phyloP scores from a whole-genome alignment of 2,329 filamentous ascomycete species.

The Beauveria sp. region DNA sequence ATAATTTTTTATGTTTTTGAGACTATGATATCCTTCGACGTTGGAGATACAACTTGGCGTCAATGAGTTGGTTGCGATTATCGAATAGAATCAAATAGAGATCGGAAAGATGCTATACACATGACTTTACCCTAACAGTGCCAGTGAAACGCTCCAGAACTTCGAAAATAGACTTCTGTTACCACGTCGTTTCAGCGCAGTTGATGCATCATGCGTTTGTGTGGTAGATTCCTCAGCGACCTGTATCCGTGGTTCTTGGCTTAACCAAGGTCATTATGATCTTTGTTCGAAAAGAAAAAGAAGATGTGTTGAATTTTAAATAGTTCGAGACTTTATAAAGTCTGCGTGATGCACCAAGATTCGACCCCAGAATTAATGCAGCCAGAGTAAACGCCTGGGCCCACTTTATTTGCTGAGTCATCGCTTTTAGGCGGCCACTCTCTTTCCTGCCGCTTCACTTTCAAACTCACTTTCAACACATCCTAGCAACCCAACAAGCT shows the following conservation, averaged over 20 bases:
- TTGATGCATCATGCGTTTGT: background rate
- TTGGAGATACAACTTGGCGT: background rate
- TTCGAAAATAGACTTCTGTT: background rate
- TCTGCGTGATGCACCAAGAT: no score
- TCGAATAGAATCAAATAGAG: background rate
- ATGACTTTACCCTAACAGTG: background rate
- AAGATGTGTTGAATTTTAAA: no score
- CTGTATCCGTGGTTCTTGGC: no score
- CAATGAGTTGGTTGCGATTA: background rate
- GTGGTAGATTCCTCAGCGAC: no score
- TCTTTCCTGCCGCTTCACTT: background rate
- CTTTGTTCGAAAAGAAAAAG: background rate
- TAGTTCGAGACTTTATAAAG: no score
- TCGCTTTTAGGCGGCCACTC: background rate
- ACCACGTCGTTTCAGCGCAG: background rate
- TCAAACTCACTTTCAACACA: background rate
- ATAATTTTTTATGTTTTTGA: background rate
- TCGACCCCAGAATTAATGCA: no score
- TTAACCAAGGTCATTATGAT: no score
- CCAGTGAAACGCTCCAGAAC: background rate
- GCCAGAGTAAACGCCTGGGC: background rate
- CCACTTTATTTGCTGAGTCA: background rate
- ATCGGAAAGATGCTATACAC: background rate
- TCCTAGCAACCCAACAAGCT: background rate
- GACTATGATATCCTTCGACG: conserved; percentile 7